Evolutionary conservation across 306 rosid species (phyloP).

Genomic region (Corylus americana): DNA sequence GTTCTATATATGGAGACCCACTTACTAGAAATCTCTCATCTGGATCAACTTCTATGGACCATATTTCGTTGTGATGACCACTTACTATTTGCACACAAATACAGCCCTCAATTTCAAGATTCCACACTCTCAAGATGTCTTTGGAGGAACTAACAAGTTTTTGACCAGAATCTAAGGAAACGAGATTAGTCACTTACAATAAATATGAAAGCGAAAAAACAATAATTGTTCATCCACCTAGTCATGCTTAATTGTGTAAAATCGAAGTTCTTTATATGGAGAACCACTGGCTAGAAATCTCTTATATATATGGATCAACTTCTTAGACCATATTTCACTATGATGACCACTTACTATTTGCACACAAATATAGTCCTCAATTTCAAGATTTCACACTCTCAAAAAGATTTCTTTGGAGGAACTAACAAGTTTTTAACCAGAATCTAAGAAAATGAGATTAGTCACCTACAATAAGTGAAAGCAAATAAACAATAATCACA

Average conservation of each 20-base stretch:
- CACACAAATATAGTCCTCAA: slow-evolving; percentile 74
- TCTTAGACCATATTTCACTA: slow-evolving; percentile 93
- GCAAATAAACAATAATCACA: neutral
- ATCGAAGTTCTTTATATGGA: slow-evolving; percentile 81
- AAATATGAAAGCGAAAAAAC: slow-evolving; percentile 7
- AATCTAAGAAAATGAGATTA: slow-evolving; percentile 68
- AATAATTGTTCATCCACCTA: slow-evolving; percentile 22
- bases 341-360: slow-evolving; percentile 92
- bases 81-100: slow-evolving; percentile 91
- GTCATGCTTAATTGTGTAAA: slow-evolving; percentile 64
- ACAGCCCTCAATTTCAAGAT: slow-evolving; percentile 69
- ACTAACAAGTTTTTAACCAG: slow-evolving; percentile 77
- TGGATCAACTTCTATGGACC: slow-evolving; percentile 79
- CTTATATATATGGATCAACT: slow-evolving; percentile 66
- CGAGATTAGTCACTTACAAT: slow-evolving; percentile 80
- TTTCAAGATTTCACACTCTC: slow-evolving; percentile 95
- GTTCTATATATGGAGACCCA: slow-evolving; percentile 87
- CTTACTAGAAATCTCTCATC: slow-evolving; percentile 75
- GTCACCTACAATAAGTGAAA: slow-evolving; percentile 64
- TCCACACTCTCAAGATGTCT: slow-evolving; percentile 97
- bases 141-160: slow-evolving; percentile 85
- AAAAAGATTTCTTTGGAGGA: slow-evolving; percentile 91
- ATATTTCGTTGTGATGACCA: slow-evolving; percentile 93
- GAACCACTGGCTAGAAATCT: slow-evolving; percentile 85
- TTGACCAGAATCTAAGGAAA: slow-evolving; percentile 71